These are phyloP conservation scores for Spiromastix sp. DNA, from an alignment of 2,329 filamentous ascomycete species.

Conservation along the genomic window DNA sequence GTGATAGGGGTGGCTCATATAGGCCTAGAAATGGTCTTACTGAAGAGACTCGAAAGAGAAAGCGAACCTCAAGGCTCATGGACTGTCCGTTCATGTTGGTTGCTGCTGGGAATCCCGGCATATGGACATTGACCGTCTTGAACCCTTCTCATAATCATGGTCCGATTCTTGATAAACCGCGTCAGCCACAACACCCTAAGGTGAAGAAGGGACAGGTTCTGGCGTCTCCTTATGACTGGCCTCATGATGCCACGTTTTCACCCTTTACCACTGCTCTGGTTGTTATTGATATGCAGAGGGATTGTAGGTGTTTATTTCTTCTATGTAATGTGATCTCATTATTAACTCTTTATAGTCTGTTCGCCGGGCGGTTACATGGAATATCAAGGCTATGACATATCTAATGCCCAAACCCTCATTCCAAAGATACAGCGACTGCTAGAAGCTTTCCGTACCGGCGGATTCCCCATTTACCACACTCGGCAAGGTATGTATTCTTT, in stretches of 20 bases:
- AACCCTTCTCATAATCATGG: conserved; percentile 35
- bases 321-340: not conserved
- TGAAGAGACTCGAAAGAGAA: conserved; percentile 34
- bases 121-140: conserved; percentile 33
- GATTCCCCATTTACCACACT: conserved; percentile 36
- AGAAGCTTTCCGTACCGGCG: conserved; percentile 26
- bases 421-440: conserved; percentile 31
- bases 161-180: conserved; percentile 30
- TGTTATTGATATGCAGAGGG: conserved; percentile 40
- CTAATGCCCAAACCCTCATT: conserved; percentile 28
- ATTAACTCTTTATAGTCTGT: conserved; percentile 24
- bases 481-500: conserved; percentile 31
- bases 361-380: conserved; percentile 34
- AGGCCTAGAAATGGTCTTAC: conserved; percentile 35
- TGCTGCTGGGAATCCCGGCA: conserved; percentile 32
- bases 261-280: conserved; percentile 37
- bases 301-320: conserved; percentile 25
- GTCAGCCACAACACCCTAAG: conserved; percentile 30
- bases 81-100: conserved; percentile 37
- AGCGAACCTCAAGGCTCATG: conserved; percentile 33
- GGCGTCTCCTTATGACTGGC: conserved; percentile 36
- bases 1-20: conserved; percentile 35
- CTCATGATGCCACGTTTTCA: conserved; percentile 34
- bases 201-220: conserved; percentile 34
- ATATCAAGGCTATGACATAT: conserved; percentile 35